A percentile compares a stretch with the other conserved stretches of the same genome.
phyloP scores from a whole-genome alignment of 2,329 filamentous ascomycete species.

The Stagonosporopsis chrysanthemi region DNA sequence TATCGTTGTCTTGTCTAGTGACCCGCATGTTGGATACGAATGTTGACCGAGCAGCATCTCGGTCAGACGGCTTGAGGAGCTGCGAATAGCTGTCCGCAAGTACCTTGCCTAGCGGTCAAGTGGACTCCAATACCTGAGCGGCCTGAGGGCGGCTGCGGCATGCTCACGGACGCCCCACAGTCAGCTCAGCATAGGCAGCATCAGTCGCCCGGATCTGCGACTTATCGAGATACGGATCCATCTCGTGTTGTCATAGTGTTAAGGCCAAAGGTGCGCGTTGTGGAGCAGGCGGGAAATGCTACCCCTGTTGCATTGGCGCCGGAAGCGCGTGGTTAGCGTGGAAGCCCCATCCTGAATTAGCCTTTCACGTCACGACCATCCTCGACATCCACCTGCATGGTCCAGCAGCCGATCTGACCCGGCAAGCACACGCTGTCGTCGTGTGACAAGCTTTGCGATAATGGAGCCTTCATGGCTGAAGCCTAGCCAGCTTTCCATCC shows the following conservation, averaged over 20 bases:
- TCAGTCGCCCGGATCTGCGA: slow-evolving; percentile 23
- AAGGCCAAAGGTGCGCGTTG: slow-evolving; percentile 12
- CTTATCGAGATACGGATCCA: slow-evolving; percentile 13
- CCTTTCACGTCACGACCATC: slow-evolving; percentile 16
- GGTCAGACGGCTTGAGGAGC: slow-evolving; percentile 27
- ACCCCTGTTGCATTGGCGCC: slow-evolving; percentile 5
- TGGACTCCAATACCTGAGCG: slow-evolving; percentile 23
- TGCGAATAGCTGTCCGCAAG: slow-evolving; percentile 29
- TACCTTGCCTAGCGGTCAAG: slow-evolving; percentile 19
- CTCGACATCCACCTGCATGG: slow-evolving; percentile 13
- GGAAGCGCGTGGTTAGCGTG: slow-evolving; percentile 14
- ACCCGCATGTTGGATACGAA: slow-evolving; percentile 17
- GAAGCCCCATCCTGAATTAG: slow-evolving; percentile 1
- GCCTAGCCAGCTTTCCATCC: neutral
- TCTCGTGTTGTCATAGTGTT: slow-evolving; percentile 10
- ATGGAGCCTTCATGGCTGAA: slow-evolving; percentile 1
- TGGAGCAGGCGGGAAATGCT: slow-evolving; percentile 10
- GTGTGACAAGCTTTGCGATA: slow-evolving; percentile 11
- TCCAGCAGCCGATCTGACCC: slow-evolving; percentile 15
- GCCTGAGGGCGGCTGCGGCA: slow-evolving; percentile 27
- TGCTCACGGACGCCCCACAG: slow-evolving; percentile 21
- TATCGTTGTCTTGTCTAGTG: slow-evolving; percentile 20
- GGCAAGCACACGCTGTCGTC: slow-evolving; percentile 9
- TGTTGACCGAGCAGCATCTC: slow-evolving; percentile 18
- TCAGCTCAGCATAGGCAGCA: slow-evolving; percentile 22